Evolutionary conservation across 2,329 filamentous ascomycete species (phyloP), one percentile per base, ranked within the genome.

Genomic region (Pseudodiploospora longispora): DNA sequence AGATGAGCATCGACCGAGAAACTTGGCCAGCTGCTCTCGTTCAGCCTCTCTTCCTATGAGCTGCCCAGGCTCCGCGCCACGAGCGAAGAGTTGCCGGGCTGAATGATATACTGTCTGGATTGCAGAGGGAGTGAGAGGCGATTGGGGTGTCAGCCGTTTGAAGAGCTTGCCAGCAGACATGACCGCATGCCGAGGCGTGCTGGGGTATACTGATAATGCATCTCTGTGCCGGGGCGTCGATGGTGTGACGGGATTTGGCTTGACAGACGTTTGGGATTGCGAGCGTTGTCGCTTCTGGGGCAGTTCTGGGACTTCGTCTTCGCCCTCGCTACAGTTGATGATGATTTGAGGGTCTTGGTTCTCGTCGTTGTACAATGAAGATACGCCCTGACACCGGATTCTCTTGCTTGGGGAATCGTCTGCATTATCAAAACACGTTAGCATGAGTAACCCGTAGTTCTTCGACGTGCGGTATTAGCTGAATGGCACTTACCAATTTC

Each of bases 61-160:
- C 53, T 81, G 77, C 2, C 83, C 80, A 1, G 87, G 85, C 44
- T 83, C 81, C 6, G 84, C 80, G 50, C 86, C 86, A 40, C 88
- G 81, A 6, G 85, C 82, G 59, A 98, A 98, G 3, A 95, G 67
- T 57, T 95, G 88, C 30, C 91, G 82, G 10, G 89, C 93, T 48
- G 83, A 76, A 50, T 93, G 88, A 64, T 96, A 97, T 33, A 96
- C 74, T 0, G 88, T 93, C 43, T 82, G 80, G 27, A 76, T 69
- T 8, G 79, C 70, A 29, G 79, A 76, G 9, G 87, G 85, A 6
- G 85, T 86, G 31, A 75, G 69, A 8, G 84, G 84, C 9, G 87
- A 87, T 52, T 83, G 80, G 19, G 87, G 86, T 36, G 88, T 94
- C 54, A 83, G 71, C 44, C 90, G 85, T 52, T 87, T 90, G 55